phyloP scores from a whole-genome alignment of 305 asterid genomes.

The Ruellia speciosa region DNA sequence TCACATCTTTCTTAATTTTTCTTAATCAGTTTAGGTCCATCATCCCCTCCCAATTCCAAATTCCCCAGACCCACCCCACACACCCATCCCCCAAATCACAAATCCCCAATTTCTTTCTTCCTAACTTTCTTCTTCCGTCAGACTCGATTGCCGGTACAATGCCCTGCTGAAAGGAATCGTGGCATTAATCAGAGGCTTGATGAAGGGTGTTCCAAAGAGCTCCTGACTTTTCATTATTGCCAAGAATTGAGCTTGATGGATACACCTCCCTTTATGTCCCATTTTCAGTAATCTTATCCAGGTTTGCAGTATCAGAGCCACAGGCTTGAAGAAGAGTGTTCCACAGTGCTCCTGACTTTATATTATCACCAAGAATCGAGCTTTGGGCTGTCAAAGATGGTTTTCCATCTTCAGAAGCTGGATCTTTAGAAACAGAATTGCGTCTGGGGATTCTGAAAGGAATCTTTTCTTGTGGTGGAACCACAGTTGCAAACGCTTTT shows the following conservation, averaged over 20 bases:
- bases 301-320: slow-evolving; percentile 9
- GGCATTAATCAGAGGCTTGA: too few relatives aligned
- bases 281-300: slow-evolving; percentile 10
- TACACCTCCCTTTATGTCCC: slow-evolving; percentile 16
- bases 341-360: slow-evolving; percentile 15
- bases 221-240: too few relatives aligned
- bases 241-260: background rate
- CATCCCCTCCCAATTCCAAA: too few relatives aligned
- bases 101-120: too few relatives aligned
- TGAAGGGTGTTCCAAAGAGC: too few relatives aligned
- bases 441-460: slow-evolving; percentile 23
- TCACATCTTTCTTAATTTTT: too few relatives aligned
- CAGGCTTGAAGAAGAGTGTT: slow-evolving; percentile 14
- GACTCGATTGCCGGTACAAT: too few relatives aligned
- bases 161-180: too few relatives aligned
- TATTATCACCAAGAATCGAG: slow-evolving; percentile 18
- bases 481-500: slow-evolving; percentile 84
- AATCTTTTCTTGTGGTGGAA: slow-evolving; percentile 40
- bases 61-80: too few relatives aligned
- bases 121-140: too few relatives aligned
- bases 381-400: slow-evolving; percentile 12
- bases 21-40: too few relatives aligned
- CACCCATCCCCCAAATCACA: too few relatives aligned
- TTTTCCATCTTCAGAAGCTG: slow-evolving; percentile 6
- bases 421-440: slow-evolving; percentile 11